Base-by-base conservation (phyloP, 176 grass and related monocot genomes). In the Miscanthus lutarioriparius region DNA sequence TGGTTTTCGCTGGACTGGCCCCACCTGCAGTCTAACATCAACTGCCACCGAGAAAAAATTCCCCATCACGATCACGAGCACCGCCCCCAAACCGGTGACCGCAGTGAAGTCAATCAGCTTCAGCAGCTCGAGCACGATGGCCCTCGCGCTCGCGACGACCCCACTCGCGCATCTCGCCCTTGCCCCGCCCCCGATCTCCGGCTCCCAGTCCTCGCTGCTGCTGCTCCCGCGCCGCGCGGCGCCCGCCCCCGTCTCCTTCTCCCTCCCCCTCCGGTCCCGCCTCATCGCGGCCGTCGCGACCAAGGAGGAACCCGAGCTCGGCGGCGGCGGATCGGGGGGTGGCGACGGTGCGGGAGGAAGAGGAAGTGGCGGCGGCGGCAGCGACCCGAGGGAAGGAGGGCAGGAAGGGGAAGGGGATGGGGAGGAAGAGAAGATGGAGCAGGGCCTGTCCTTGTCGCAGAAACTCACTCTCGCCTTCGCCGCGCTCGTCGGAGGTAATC, bases 381-480 rank as follows among this genome's bases (percentile, higher is more conserved):
- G 62, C n/a, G 40, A 76, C 2, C 69, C 91, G 33, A 68, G 19
- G 73, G 82, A 32, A 0, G 71, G 79, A 0, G 88, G 76, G 1
- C 68, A 47, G 64, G 91, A 87, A 36, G 94, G 51, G 20, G 91
- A 59, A 22, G 84, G 72, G 66, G 89, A 81, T 7, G 72, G 38
- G 15, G 87, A 73, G 78, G 89, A 80, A 47, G 74, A 80, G 67
- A 47, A 86, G 80, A 82, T 86, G 71, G 71, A 27, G 19, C 75
- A 77, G 38, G 88, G 82, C 14, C 82, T 98, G 35, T 92, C 93
- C 73, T 90, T 98, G 95, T 98, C 95, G 62, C 92, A 98, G 92
- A 95, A 98, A 75, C 73, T 98, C 67, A 98, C 92, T 30, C 86
- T 98, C 76, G 91, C 59, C 74, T 98, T 93, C 82, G 95, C 95